Evolutionary conservation across 1,284 basidiomycete species (phyloP), one percentile per base, ranked within the genome.

Genomic region (Ganoderma sp.): DNA sequence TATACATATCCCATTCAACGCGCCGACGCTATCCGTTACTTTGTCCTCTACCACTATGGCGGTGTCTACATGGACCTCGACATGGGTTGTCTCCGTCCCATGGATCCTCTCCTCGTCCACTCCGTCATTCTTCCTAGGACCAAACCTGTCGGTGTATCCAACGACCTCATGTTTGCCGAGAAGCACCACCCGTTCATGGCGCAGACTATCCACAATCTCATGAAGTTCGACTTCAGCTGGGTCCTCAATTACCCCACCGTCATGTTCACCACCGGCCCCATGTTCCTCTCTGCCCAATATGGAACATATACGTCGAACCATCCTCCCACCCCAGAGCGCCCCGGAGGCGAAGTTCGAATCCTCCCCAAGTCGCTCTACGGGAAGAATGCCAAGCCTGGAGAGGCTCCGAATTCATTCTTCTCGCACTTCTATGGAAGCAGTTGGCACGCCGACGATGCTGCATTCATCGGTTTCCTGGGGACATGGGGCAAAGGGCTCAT

Each of bases 241-340:
- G 79, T 98, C 64, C 88, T 96, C 77, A 97, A 98, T 81, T 99
- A 99, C 76, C 97, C 98, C 41, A 99, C 97, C 43, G 97, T 99
- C 82, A 99, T 99, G 97, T 99, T 99, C 83, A 96, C 95, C 61
- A 99, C 98, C 0, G 97, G 97, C 1, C 91, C 95, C 79, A 95
- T 97, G 95, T 95, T 96, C 82, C 81, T 98, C 32, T 94, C 94
- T 2, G 88, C 93, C 25, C 90, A 97, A 80, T 94, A 96, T 79
- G 90, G 93, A 66, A 84, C 94, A 68, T 96, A 92, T 82, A 88
- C 90, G 39, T 84, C 93, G 42, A 86, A 90, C 22, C 91, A 95
- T 70, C 89, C 90, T 22, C 81, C 80, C 34, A 87, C 87, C n/a
- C 77, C 80, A 1, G 79, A 81, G 10, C 75, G 81, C 28, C 88